Evolutionary conservation across 169 alveolate species (phyloP).

Genomic region (Babesia ovata): DNA sequence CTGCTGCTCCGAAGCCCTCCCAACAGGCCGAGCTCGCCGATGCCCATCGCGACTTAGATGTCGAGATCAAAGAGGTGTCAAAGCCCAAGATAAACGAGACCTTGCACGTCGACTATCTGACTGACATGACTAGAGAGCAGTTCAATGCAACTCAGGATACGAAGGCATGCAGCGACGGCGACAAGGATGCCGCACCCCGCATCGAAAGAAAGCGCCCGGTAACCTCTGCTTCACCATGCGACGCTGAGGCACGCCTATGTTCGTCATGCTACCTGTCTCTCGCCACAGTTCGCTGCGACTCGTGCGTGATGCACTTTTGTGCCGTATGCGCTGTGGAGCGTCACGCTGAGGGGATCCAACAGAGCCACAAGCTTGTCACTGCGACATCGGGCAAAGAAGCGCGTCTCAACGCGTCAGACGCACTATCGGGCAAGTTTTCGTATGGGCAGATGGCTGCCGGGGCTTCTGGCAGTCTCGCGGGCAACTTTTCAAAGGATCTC

Average conservation of each 20-base stretch:
- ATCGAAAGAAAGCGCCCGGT: background rate
- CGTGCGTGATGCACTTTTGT: slow-evolving; percentile 51
- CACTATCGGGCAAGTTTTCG: slow-evolving; percentile 6
- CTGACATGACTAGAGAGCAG: slow-evolving; percentile 13
- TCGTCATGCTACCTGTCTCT: slow-evolving; percentile 44
- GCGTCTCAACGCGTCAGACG: slow-evolving; percentile 9
- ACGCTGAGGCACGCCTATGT: slow-evolving; percentile 39
- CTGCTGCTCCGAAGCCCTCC: slow-evolving; percentile 15
- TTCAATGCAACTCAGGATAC: slow-evolving; percentile 10
- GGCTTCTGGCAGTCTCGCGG: slow-evolving; percentile 19
- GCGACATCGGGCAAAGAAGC: slow-evolving; percentile 42
- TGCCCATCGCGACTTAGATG: slow-evolving; percentile 1
- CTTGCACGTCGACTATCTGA: slow-evolving; percentile 16
- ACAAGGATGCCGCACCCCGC: background rate
- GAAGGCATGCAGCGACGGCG: background rate
- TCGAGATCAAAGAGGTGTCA: slow-evolving; percentile 10
- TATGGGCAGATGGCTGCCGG: slow-evolving; percentile 23
- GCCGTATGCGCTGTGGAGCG: slow-evolving; percentile 44
- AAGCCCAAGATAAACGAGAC: slow-evolving; percentile 14
- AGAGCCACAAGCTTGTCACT: slow-evolving; percentile 38
- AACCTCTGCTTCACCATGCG: slow-evolving; percentile 56
- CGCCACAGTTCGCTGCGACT: slow-evolving; percentile 56
- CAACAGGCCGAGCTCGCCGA: slow-evolving; percentile 28
- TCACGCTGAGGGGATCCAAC: slow-evolving; percentile 37
- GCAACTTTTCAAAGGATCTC: slow-evolving; percentile 30